These are phyloP conservation scores for Luzula sylvatica DNA, from an alignment of 176 grass and related monocot genomes.

Conservation along the genomic window DNA sequence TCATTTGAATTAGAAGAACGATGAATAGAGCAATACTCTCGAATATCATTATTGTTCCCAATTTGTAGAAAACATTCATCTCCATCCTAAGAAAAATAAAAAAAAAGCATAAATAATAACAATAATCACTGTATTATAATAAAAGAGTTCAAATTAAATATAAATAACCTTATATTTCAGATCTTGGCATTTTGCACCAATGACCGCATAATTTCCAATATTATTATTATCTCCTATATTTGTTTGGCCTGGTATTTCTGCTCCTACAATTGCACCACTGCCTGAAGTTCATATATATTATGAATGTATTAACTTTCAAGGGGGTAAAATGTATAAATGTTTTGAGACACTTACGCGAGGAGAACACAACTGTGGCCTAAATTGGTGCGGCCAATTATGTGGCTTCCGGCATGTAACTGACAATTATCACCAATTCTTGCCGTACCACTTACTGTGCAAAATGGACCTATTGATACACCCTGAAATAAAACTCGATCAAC, in stretches of 20 bases:
- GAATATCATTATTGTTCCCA: conserved; percentile 72
- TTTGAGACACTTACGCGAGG: conserved; percentile 35
- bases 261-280: conserved; percentile 91
- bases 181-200: conserved; percentile 88
- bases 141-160: not conserved
- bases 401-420: conserved; percentile 55
- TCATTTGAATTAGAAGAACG: conserved; percentile 69
- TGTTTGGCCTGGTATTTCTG: conserved; percentile 59
- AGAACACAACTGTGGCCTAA: conserved; percentile 58
- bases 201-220: conserved; percentile 58
- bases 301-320: too few species aligned
- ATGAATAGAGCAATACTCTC: conserved; percentile 73
- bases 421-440: conserved; percentile 62
- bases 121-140: not conserved
- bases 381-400: conserved; percentile 54
- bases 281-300: conserved; percentile 20
- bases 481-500: conserved; percentile 5
- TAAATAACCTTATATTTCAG: conserved; percentile 84
- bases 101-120: conserved; percentile 1
- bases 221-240: conserved; percentile 62
- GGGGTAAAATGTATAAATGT: not conserved
- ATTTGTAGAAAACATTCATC: conserved; percentile 73
- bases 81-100: conserved; percentile 32
- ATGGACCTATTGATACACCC: conserved; percentile 66
- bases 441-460: conserved; percentile 57